These are phyloP conservation scores for Ceraceosorus bombacis DNA, from an alignment of 1,284 basidiomycete genomes.

Conservation along the genomic window DNA sequence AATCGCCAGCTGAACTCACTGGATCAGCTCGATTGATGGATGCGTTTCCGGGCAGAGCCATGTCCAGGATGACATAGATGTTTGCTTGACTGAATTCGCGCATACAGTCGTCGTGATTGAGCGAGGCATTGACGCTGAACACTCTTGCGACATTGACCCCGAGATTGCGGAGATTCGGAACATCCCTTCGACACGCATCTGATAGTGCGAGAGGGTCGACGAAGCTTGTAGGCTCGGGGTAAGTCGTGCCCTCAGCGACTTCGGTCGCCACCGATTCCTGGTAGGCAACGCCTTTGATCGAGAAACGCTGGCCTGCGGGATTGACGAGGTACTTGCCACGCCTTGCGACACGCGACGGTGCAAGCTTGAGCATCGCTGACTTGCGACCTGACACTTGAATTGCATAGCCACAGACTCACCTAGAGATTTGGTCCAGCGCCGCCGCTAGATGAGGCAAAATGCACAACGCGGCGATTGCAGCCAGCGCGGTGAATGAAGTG, in stretches of 20 bases:
- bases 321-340: constrained; percentile 69
- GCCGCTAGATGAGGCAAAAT: not conserved
- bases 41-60: constrained; percentile 74
- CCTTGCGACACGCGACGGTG: not conserved
- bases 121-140: constrained; percentile 60
- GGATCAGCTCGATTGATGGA: constrained; percentile 71
- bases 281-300: constrained; percentile 84
- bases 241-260: constrained; percentile 54
- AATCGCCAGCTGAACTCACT: constrained; percentile 28
- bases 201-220: constrained; percentile 66
- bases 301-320: constrained; percentile 67
- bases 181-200: constrained; percentile 66
- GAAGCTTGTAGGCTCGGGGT: constrained; percentile 64
- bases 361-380: too few relatives aligned
- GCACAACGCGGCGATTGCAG: not conserved
- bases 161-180: constrained; percentile 60
- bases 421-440: not conserved
- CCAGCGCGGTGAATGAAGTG: not conserved
- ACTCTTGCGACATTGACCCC: constrained; percentile 63
- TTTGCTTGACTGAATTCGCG: constrained; percentile 64
- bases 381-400: too few relatives aligned
- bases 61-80: constrained; percentile 86
- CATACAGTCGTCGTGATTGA: constrained; percentile 84
- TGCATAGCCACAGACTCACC: not conserved
- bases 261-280: constrained; percentile 66